These are phyloP conservation scores for Penicillium sp. DNA, from an alignment of 2,329 filamentous ascomycete genomes.

Conservation along the genomic window DNA sequence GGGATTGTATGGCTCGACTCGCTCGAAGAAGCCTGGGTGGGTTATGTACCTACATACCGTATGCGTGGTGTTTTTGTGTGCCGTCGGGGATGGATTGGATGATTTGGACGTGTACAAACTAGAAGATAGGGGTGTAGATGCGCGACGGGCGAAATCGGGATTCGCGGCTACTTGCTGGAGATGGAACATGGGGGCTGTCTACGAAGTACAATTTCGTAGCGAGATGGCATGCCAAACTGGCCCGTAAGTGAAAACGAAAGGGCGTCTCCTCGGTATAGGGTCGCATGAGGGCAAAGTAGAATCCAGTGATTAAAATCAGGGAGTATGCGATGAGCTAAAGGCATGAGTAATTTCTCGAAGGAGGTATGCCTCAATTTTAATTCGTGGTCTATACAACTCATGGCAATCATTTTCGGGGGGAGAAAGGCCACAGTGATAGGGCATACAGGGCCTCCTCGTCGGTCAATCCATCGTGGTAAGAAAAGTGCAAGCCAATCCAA, in stretches of 20 bases:
- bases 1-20: not conserved
- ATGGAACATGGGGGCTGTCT: not conserved
- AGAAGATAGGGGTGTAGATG: too few species aligned
- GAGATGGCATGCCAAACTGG: not conserved
- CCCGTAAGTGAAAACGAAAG: not conserved
- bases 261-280: not conserved
- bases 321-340: not conserved
- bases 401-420: not conserved
- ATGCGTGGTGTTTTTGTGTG: not conserved
- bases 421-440: not conserved
- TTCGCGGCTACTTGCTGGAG: not conserved
- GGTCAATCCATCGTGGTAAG: too few species aligned
- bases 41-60: not conserved
- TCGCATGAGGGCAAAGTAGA: not conserved
- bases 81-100: not conserved
- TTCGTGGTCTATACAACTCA: not conserved
- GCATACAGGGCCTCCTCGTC: not conserved
- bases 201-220: not conserved
- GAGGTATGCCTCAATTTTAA: not conserved
- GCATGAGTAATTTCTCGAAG: not conserved
- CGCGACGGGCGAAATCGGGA: not conserved
- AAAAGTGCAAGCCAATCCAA: not conserved
- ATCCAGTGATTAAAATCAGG: not conserved
- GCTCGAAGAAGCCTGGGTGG: not conserved
- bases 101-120: not conserved